Base-by-base conservation (phyloP, 495 filamentous ascomycete genomes). In the Neurospora pannonica region DNA sequence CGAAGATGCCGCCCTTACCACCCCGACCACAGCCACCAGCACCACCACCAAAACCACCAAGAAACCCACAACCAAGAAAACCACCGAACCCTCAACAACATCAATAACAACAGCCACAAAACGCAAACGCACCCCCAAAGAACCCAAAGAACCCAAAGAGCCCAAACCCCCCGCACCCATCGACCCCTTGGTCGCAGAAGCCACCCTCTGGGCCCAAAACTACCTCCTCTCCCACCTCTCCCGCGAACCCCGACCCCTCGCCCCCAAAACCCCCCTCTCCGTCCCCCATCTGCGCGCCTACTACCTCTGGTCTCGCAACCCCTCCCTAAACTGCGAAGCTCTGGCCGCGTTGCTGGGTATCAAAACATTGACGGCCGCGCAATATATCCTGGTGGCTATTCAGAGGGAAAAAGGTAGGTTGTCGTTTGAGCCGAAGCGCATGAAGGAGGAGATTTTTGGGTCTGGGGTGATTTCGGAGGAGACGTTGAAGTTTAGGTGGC, bases 271-370 rank as follows among this genome's bases (percentile, higher is more conserved):
- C 21, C 10, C n/a, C 9, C 28, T 78, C 81, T 8, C 43, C 73
- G 8, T 73, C 73, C 1, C 37, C 84, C 2, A 76, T n/a, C 84
- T 92, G 17, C 86, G 89, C 24, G 86, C 89, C 2, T 92, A 92
- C 75, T 84, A 86, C 72, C 80, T 92, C 70, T 93, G 91, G 91
- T 81, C 89, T 75, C 67, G 79, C 6, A 83, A 87, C 71, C 80
- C 81, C 11, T 78, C 78, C 17, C 81, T 90, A 8, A 73, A 79
- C 1, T 76, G 88, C 5, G 46, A 75, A 0, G 79, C 81, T 0
- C 82, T 90, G n/a, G 88, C 88, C n/a, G 75, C 70, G 9, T 70
- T 89, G 11, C 76, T 90, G 39, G 82, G 90, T 1, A 79, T 92
- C 37, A 81, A 81, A 71, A 75, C 72, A 0, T 69, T 0, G 5